Evolutionary conservation across 1,284 basidiomycete species (phyloP), one percentile per base, ranked within the genome.

Genomic region (Pseudozyma tsukubaensis): DNA sequence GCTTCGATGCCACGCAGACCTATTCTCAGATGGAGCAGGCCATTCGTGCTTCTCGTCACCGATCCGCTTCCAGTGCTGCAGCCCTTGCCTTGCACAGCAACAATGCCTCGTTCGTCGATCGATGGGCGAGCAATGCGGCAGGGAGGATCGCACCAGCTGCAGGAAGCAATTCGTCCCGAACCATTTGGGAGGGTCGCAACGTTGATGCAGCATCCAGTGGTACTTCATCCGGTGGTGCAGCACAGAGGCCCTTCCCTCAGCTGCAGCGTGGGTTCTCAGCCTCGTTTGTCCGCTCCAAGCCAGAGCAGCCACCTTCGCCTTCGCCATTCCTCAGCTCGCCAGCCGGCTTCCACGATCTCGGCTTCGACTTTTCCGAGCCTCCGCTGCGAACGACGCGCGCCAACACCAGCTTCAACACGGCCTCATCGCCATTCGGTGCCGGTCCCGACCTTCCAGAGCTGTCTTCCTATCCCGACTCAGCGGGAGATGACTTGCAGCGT

Each of bases 11-110:
- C 9, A 45, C 45, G n/a, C 55, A 39, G 18, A n/a, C 62, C 11
- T 51, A 50, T 29, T 50, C 68, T 11, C 58, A 58, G 34, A 53
- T 65, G 37, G 62, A 58, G 59, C 62, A 59, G 36, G 55, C 62
- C 14, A 54, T 73, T n/a, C 72, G 60, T 45, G 56, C 67, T 9
- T 70, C 67, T 19, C 72, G 65, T 12, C 67, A 76, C 24, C 68
- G 76, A 12, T 79, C 76, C 12, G 59, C 74, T 9, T 80, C 78
- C 18, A 80, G 78, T 39, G 78, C 78, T 3, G 77, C 78, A 6
- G 73, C 76, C 2, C 63, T 79, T 3, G 69, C 72, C 4, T 63
- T 72, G 12, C 73, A 75, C 43, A 51, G 63, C 34, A 58, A 62
- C n/a, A 40, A 52, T 8, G 55, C 53, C 13, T 50, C 67, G 6